phyloP scores from a whole-genome alignment of 768 basidiomycete genomes.

The Suillus cothurnatus region DNA sequence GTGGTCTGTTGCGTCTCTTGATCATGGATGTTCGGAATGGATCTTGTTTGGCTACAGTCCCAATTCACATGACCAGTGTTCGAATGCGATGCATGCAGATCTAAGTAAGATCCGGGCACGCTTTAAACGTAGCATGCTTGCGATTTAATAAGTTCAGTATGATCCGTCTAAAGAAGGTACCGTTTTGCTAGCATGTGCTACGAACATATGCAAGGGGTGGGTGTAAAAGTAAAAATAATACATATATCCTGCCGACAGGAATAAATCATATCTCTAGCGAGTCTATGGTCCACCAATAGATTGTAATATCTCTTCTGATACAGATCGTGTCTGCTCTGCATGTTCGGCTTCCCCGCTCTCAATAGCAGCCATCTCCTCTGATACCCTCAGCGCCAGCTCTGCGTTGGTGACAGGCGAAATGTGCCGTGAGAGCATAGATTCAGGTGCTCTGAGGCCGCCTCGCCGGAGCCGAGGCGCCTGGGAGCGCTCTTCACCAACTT shows the following conservation, averaged over 20 bases:
- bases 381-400: conserved; percentile 4
- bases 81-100: conserved; percentile 2
- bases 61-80: not conserved
- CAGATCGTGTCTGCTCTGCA: conserved; percentile 13
- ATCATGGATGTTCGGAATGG: conserved; percentile 49
- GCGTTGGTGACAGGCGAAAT: conserved; percentile 36
- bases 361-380: conserved; percentile 9
- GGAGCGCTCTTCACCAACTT: conserved; percentile 38
- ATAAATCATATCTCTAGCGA: conserved; percentile 8
- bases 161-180: not conserved
- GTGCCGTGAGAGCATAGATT: conserved; percentile 55
- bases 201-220: conserved; percentile 4
- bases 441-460: conserved; percentile 67
- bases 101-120: not conserved
- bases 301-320: conserved; percentile 19
- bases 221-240: conserved; percentile 8
- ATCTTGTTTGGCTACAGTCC: not conserved
- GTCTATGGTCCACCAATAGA: conserved; percentile 17
- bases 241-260: conserved; percentile 11
- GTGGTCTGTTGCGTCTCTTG: conserved; percentile 74
- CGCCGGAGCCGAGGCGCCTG: conserved; percentile 59
- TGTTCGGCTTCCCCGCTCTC: conserved; percentile 13
- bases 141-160: conserved; percentile 13
- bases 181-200: conserved; percentile 5
- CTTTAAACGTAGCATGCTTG: not conserved